phyloP scores from a whole-genome alignment of 2,329 filamentous ascomycete species.

The Fusarium austroafricanum region DNA sequence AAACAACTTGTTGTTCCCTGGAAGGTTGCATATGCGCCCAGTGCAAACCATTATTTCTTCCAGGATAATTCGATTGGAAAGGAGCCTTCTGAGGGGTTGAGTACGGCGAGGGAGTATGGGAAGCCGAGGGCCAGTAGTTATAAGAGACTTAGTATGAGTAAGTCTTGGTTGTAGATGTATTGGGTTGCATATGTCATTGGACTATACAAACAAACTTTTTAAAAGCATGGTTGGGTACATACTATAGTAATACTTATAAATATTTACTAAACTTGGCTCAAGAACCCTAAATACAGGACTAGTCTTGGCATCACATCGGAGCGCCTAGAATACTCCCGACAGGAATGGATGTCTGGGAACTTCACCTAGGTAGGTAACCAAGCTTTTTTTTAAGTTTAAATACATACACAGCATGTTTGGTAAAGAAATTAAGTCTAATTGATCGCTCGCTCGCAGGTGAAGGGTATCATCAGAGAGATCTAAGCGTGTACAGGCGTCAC shows the following conservation, averaged over 20 bases:
- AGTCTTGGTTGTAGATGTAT: slow-evolving; percentile 42
- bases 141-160: slow-evolving; percentile 46
- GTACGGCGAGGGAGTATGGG: slow-evolving; percentile 35
- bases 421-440: too few species aligned
- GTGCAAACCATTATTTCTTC: slow-evolving; percentile 58
- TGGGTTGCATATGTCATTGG: not conserved
- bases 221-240: not conserved
- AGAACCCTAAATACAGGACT: too few species aligned
- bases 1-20: slow-evolving; percentile 56
- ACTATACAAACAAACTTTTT: not conserved
- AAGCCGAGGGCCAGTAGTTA: slow-evolving; percentile 39
- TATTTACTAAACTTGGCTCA: too few species aligned
- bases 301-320: too few species aligned
- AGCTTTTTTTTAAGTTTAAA: too few species aligned
- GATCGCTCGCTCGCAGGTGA: too few species aligned
- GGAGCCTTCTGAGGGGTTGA: slow-evolving; percentile 52
- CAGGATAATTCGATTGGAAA: slow-evolving; percentile 52
- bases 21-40: slow-evolving; percentile 54
- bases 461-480: too few species aligned
- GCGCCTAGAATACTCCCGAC: too few species aligned
- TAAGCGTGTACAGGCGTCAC: too few species aligned
- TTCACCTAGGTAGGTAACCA: too few species aligned
- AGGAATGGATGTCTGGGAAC: too few species aligned
- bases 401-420: too few species aligned
- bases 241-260: not conserved